Base-by-base conservation (phyloP, 2,329 filamentous ascomycete species). In the Monosporascus sp. region DNA sequence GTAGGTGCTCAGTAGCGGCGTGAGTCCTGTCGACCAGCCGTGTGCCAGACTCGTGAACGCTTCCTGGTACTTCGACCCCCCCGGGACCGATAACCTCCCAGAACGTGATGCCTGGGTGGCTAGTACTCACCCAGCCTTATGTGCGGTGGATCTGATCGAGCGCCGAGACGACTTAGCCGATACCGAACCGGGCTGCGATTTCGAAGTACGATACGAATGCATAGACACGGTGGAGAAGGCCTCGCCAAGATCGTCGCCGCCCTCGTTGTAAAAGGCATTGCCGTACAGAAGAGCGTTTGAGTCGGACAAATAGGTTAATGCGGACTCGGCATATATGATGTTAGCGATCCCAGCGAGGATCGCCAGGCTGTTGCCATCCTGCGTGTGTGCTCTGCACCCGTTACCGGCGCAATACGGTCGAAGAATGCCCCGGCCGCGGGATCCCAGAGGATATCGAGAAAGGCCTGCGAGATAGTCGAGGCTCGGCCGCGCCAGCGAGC, bases 201-300 rank as follows among this genome's bases (percentile, higher is more conserved):
- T 81, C 78, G 57, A 81, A 80, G 61, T 77, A 81, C 2, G 77
- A 80, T 19, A 76, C 72, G 56, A 81, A 80, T 2, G 78, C 70
- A 52, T 81, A 81, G 3, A 80, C 77, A 14, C 76, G 70, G 74
- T 62, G 2, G 70, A 70, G 59, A 73, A 78, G 1, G 69, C 72
- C 0, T 56, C 56, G 1, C 59, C 61, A 0, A 66, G 57, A 5
- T 54, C 59, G 5, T 78, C 61, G 3, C 67, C 60, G 44, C 69
- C 73, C 38, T 72, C 75, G 60, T 81, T 77, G 60, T 77, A 81
- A 60, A 81, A 81, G 2, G 78, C 69, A 57, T 81, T 80, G 2
- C 78, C 78, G 55, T 79, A 80, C 1, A 65, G 63, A 7, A 67
- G 66, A 0, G 69, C 60, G 19, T 71, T 72, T 4, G 68, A 56